A percentile compares a stretch with the other conserved stretches of the same genome.
These are phyloP conservation scores for Kluyveromyces wickerhamii DNA, from an alignment of 805 yeast species.

Conservation along the genomic window DNA sequence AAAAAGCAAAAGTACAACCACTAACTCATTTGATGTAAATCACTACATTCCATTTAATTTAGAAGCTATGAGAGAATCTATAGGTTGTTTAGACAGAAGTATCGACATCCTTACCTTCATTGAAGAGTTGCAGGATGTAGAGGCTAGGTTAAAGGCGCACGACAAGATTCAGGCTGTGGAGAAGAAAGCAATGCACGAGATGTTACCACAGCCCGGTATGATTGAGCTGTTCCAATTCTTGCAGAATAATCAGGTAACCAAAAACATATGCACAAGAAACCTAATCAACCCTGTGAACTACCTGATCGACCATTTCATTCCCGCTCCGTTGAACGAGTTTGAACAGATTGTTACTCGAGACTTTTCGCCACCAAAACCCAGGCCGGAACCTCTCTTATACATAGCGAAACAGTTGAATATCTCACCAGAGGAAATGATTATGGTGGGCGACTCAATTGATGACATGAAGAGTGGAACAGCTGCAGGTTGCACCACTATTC, in stretches of 20 bases:
- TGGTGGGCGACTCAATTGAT: slow-evolving; percentile 71
- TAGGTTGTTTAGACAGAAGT: slow-evolving; percentile 38
- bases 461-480: slow-evolving; percentile 55
- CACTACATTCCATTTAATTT: neutral
- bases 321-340: slow-evolving; percentile 31
- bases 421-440: slow-evolving; percentile 40
- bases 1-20: neutral
- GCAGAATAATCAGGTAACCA: slow-evolving; percentile 31
- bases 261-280: slow-evolving; percentile 60
- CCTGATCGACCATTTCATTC: slow-evolving; percentile 38
- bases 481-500: slow-evolving; percentile 56
- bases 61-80: slow-evolving; percentile 52
- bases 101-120: slow-evolving; percentile 50
- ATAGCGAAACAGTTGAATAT: slow-evolving; percentile 45
- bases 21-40: neutral
- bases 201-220: slow-evolving; percentile 46
- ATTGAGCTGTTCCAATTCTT: slow-evolving; percentile 32
- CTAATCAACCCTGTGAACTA: slow-evolving; percentile 45
- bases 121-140: slow-evolving; percentile 33
- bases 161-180: slow-evolving; percentile 45
- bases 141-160: slow-evolving; percentile 37
- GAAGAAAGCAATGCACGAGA: slow-evolving; percentile 50
- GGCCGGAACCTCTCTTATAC: slow-evolving; percentile 53
- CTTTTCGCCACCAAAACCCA: slow-evolving; percentile 62
- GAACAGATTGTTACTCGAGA: slow-evolving; percentile 55